A percentile compares a stretch with the other conserved stretches of the same genome.
These are phyloP conservation scores for Phylloporus arenicola DNA, from an alignment of 768 basidiomycete genomes.

Conservation along the genomic window DNA sequence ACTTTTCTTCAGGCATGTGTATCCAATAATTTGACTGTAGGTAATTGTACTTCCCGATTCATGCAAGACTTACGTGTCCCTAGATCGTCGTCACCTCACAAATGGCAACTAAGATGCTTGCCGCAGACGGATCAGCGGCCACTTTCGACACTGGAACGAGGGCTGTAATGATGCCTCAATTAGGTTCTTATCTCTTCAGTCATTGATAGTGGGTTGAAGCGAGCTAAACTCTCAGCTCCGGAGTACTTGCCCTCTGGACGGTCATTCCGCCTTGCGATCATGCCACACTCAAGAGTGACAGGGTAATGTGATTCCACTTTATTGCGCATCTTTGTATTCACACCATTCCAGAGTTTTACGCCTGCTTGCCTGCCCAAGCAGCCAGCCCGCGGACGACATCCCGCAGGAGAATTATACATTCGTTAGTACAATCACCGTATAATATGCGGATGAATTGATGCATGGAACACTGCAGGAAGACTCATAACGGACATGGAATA, in stretches of 20 bases:
- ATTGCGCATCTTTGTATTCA: constrained; percentile 9
- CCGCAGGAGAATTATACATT: constrained; percentile 23
- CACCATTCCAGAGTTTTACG: constrained; percentile 33
- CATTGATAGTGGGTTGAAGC: constrained; percentile 3
- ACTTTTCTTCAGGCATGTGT: constrained; percentile 45
- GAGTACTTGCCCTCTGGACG: constrained; percentile 40
- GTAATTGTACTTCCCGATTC: constrained; percentile 6
- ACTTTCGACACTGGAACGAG: constrained; percentile 60
- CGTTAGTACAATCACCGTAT: constrained; percentile 23
- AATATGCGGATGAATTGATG: constrained; percentile 6
- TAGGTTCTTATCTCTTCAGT: constrained; percentile 40
- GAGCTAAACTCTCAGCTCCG: constrained; percentile 19
- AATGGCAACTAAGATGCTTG: constrained; percentile 62
- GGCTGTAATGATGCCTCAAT: constrained; percentile 61
- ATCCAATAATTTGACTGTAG: constrained; percentile 46
- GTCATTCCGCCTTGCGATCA: constrained; percentile 40
- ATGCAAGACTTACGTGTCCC: constrained; percentile 5
- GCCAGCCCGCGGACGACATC: constrained; percentile 8
- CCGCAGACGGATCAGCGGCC: constrained; percentile 57
- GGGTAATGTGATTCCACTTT: constrained; percentile 34
- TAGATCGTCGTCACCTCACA: constrained; percentile 62
- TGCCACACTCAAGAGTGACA: constrained; percentile 35
- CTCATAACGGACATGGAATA: constrained; percentile 25
- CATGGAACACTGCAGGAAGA: constrained; percentile 9
- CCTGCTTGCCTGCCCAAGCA: constrained; percentile 35